Evolutionary conservation across 2,329 filamentous ascomycete genomes (phyloP).

Genomic region (Verticillium klebahnii): DNA sequence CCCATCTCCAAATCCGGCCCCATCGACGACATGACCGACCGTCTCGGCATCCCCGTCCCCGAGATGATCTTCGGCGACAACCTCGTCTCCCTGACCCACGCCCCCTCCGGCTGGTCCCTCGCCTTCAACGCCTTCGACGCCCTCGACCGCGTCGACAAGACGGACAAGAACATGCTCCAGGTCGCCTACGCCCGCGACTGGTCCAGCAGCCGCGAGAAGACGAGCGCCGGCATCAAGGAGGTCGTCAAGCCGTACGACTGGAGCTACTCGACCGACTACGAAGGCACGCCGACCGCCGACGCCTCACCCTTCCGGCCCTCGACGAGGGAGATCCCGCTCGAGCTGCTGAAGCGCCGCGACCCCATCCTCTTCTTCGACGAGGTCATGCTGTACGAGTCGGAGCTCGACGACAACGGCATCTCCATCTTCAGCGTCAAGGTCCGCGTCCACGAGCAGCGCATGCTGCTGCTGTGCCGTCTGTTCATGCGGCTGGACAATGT

Average conservation of each 20-base stretch:
- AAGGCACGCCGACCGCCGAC: slow-evolving; percentile 49
- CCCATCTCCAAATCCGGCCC: slow-evolving; percentile 90
- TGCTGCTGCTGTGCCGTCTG: slow-evolving; percentile 79
- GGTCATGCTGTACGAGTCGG: slow-evolving; percentile 93
- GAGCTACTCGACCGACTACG: slow-evolving; percentile 91
- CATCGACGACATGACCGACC: slow-evolving; percentile 78
- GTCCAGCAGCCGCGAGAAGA: slow-evolving; percentile 64
- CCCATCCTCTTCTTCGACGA: slow-evolving; percentile 97
- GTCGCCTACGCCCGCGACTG: slow-evolving; percentile 91
- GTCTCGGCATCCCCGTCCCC: slow-evolving; percentile 79
- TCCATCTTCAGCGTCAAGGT: slow-evolving; percentile 87
- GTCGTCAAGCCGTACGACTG: slow-evolving; percentile 96
- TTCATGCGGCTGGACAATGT: slow-evolving; percentile 95
- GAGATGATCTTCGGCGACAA: slow-evolving; percentile 99
- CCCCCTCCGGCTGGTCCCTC: slow-evolving; percentile 71
- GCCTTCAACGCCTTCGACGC: slow-evolving; percentile 83
- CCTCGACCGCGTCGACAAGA: slow-evolving; percentile 90
- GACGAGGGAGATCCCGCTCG: slow-evolving; percentile 65
- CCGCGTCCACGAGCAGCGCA: slow-evolving; percentile 82
- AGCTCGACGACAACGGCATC: slow-evolving; percentile 96
- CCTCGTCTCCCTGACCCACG: slow-evolving; percentile 68
- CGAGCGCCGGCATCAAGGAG: slow-evolving; percentile 83
- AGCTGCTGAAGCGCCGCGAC: slow-evolving; percentile 81
- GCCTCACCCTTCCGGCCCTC: slow-evolving; percentile 19
- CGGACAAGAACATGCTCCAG: slow-evolving; percentile 82